Evolutionary conservation across 2,329 filamentous ascomycete species (phyloP).

Genomic region (Sarocladiaceae sp.): DNA sequence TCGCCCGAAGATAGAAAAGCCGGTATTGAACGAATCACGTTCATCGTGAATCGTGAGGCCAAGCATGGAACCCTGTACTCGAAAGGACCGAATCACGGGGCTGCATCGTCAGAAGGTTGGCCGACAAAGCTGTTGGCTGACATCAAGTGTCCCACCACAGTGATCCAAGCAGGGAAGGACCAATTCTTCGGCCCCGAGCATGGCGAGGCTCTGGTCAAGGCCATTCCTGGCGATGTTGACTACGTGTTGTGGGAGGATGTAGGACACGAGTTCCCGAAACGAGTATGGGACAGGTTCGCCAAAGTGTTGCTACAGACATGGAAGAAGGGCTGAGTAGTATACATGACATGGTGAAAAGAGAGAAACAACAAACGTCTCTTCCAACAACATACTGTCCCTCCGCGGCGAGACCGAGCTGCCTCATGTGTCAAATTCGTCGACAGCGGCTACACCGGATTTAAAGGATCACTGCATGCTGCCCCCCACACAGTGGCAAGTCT

Average conservation of each 20-base stretch:
- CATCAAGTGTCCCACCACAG: slow-evolving; percentile 21
- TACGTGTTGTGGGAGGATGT: slow-evolving; percentile 11
- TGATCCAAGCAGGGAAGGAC: slow-evolving; percentile 24
- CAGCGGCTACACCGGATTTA: too few relatives aligned
- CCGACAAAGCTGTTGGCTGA: slow-evolving; percentile 19
- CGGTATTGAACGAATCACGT: neutral
- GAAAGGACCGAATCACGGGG: slow-evolving; percentile 22
- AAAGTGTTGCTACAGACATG: slow-evolving; percentile 4
- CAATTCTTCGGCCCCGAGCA: slow-evolving; percentile 23
- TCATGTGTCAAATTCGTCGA: too few relatives aligned
- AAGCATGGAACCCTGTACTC: slow-evolving; percentile 21
- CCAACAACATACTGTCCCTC: too few relatives aligned
- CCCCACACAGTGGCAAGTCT: too few relatives aligned
- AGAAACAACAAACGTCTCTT: too few relatives aligned
- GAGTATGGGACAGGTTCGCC: slow-evolving; percentile 2
- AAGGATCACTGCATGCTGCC: too few relatives aligned
- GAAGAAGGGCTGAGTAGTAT: neutral
- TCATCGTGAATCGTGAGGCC: slow-evolving; percentile 3
- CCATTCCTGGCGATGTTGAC: slow-evolving; percentile 1
- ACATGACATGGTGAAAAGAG: slow-evolving; percentile 3
- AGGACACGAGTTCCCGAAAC: slow-evolving; percentile 8
- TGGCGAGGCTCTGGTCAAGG: slow-evolving; percentile 17
- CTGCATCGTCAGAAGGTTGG: slow-evolving; percentile 18
- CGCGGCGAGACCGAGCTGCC: too few relatives aligned
- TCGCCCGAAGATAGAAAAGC: neutral